Conservation (phyloP, 768 basidiomycete species). For the Pisolithus orientalis region DNA sequence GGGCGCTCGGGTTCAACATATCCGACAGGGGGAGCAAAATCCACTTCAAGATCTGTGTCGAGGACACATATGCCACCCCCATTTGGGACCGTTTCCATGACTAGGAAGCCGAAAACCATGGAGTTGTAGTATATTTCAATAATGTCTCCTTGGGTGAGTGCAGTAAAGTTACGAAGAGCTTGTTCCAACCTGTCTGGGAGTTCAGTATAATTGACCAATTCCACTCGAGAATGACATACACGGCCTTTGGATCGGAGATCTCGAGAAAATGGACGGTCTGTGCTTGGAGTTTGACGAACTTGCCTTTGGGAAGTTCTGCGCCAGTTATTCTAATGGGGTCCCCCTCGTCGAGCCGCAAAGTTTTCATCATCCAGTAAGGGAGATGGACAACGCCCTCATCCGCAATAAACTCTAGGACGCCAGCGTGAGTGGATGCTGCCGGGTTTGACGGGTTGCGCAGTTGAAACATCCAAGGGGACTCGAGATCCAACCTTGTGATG, state of each 20-base stretch:
- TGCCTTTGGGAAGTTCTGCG: slow-evolving; percentile 83
- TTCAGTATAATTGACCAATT: background rate
- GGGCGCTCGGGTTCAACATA: slow-evolving; percentile 93
- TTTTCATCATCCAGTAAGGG: slow-evolving; percentile 99
- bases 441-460: slow-evolving; percentile 84
- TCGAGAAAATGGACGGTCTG: slow-evolving; percentile 94
- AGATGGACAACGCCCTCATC: slow-evolving; percentile 94
- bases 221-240: slow-evolving; percentile 49
- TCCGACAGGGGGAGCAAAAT: slow-evolving; percentile 88
- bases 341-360: slow-evolving; percentile 86
- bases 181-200: slow-evolving; percentile 71
- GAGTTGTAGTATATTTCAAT: slow-evolving; percentile 98
- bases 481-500: slow-evolving; percentile 81
- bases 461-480: slow-evolving; percentile 94
- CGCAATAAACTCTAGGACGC: slow-evolving; percentile 98
- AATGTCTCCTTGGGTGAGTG: slow-evolving; percentile 91
- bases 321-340: slow-evolving; percentile 93
- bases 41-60: slow-evolving; percentile 97
- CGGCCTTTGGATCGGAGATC: slow-evolving; percentile 95
- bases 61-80: slow-evolving; percentile 84
- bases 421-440: slow-evolving; percentile 86
- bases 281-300: slow-evolving; percentile 94
- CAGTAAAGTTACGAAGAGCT: slow-evolving; percentile 88
- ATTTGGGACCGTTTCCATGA: slow-evolving; percentile 89
- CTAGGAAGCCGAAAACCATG: slow-evolving; percentile 89